Base-by-base conservation (phyloP, 805 yeast genomes). In the Ogataea methanolica region DNA sequence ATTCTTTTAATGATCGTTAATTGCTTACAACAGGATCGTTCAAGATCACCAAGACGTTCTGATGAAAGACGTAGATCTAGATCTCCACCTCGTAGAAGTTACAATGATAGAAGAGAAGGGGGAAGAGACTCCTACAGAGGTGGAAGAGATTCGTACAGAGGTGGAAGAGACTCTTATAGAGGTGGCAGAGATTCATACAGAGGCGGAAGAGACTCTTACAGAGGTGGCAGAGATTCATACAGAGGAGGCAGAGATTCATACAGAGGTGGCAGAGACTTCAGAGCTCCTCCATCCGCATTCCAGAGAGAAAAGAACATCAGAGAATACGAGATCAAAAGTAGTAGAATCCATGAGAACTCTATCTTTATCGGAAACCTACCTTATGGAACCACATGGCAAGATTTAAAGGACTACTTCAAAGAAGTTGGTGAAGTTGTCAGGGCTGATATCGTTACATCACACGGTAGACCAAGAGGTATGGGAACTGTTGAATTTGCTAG, bases 391-490 rank as follows among this genome's bases (percentile, higher is more conserved):
- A 75, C 81, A 33, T 76, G 86, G 56, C 67, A 70, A 43, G 83
- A 83, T 35, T 70, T 86, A 44, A 79, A 78, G 59, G 82, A 73
- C 16, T 72, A 76, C 52, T 86, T 86, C 65, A 67, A 72, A n/a
- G 67, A 66, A 26, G 76, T 76, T 36, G 90, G 90, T 39, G 77
- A 74, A 29, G 85, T 90, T 45, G 74, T 83, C 19, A 78, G 88
- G 53, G 96, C 96, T 3, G 97, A 90, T 64, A 83, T 91, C 45
- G 84, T 89, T 40, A 82, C 83, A 2, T 75, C 79, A 51, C 79
- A 83, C 56, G 95, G 95, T 47, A 85, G 85, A 59, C 84, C 89
- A 61, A 75, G 92, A 68, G 96, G 96, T 52, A 85, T 85, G 92
- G 92, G 91, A 37, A 88, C 96, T 22, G 96, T 90, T 38, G 97